Conservation (phyloP, 2,329 filamentous ascomycete genomes). For the Monosporascus sp. region DNA sequence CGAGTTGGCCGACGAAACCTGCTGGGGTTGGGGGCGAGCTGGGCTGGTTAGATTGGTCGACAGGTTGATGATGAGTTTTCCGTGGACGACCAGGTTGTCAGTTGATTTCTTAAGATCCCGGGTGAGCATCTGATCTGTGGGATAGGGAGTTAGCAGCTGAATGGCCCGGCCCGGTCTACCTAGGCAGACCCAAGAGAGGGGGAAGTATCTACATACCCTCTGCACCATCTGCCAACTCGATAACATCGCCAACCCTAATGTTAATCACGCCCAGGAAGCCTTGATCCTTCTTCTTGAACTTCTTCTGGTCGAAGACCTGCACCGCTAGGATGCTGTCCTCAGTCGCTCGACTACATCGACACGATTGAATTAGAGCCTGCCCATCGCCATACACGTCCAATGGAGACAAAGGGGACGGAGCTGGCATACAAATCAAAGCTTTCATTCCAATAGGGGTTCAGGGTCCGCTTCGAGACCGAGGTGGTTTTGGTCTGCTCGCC, state of each 20-base stretch:
- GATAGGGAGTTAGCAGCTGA: conserved; percentile 8
- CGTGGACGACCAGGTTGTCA: conserved; percentile 95
- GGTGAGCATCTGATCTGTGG: conserved; percentile 95
- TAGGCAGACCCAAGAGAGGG: conserved; percentile 18
- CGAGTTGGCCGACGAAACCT: conserved; percentile 32
- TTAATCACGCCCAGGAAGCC: conserved; percentile 98
- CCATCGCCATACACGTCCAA: conserved; percentile 2
- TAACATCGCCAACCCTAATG: conserved; percentile 87
- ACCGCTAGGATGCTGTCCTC: conserved; percentile 97
- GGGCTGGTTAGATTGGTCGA: conserved; percentile 82
- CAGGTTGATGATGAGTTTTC: conserved; percentile 93
- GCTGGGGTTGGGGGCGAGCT: conserved; percentile 38
- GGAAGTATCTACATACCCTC: conserved; percentile 62
- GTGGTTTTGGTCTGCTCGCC: conserved; percentile 99
- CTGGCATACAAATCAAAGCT: conserved; percentile 89
- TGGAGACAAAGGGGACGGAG: conserved; percentile 6
- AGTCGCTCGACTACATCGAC: conserved; percentile 64
- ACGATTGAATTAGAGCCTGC: conserved; percentile 13
- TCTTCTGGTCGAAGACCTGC: conserved; percentile 99
- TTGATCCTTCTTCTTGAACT: conserved; percentile 99
- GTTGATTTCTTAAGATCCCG: conserved; percentile 96
- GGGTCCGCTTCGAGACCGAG: conserved; percentile 89
- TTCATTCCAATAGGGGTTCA: conserved; percentile 99
- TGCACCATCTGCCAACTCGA: conserved; percentile 82
- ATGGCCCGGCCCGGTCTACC: no score